Percentiles rank a stretch among this genome's conserved stretches.
phyloP scores from a whole-genome alignment of 352 stramenopile species.

The Phytophthora idaei region DNA sequence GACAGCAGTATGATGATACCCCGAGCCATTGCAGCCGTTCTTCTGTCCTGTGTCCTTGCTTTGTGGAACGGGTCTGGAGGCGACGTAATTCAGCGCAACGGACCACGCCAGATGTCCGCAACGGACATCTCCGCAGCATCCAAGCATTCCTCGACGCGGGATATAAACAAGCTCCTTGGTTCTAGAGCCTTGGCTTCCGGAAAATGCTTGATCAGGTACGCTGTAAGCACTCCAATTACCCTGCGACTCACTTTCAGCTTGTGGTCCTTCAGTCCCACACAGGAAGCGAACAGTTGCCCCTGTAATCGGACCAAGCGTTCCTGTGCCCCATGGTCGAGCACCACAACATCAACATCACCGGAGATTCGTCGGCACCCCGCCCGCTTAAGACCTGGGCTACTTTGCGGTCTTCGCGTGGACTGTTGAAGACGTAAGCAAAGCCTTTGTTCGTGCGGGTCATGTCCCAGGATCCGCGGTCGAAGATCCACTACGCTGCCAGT shows the following conservation, averaged over 20 bases:
- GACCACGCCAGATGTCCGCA: constrained; percentile 10
- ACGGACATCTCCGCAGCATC: not conserved
- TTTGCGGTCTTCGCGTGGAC: constrained; percentile 9
- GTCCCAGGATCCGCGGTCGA: not conserved
- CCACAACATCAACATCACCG: not conserved
- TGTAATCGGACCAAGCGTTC: constrained; percentile 4
- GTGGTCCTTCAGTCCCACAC: not conserved
- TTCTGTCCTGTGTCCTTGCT: not conserved
- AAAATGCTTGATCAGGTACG: constrained; percentile 16
- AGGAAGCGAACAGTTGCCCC: constrained; percentile 9
- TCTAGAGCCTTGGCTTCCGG: constrained; percentile 9
- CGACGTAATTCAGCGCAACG: not conserved
- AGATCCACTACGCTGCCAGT: constrained; percentile 1
- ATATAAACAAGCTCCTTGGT: constrained; percentile 1
- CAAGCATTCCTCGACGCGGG: constrained; percentile 10
- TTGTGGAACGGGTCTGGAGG: not conserved
- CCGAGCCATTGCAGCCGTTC: not conserved
- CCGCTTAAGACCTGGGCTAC: constrained; percentile 21
- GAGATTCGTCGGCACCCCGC: constrained; percentile 5
- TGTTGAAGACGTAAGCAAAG: not conserved
- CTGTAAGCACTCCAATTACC: constrained; percentile 13
- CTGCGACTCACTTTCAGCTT: constrained; percentile 20
- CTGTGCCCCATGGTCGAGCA: constrained; percentile 6
- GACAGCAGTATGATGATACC: not conserved
- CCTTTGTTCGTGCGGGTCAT: not conserved